Base-by-base conservation (phyloP, 2,329 filamentous ascomycete genomes). In the Xylaria sp. region DNA sequence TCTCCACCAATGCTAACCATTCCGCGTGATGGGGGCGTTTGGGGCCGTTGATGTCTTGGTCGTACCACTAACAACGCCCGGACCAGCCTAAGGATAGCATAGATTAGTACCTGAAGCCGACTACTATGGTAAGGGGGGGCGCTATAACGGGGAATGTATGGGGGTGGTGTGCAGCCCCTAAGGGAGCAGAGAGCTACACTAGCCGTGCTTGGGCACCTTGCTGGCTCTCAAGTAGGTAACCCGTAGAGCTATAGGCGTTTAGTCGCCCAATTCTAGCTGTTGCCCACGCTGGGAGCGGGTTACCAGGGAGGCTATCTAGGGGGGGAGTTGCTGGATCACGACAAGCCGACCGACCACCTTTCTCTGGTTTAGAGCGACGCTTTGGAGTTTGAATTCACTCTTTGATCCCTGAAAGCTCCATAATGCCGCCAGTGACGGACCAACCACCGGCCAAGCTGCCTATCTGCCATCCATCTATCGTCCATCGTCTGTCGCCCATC, bases 341-440 rank as follows among this genome's bases (percentile, higher is more conserved):
- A 44, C 52, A 23, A 47, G 54, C 43, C 17, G n/a, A 56, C 54
- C 54, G 44, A 56, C 54, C 54, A 43, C 33, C 33, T 41, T 31
- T 55, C 23, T 47, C 40, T 29, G 11, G 31, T 7, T 35, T 7
- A 35, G 55, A 43, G 38, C 41, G 31, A 46, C 58, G 35, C 38
- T 47, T 31, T 49, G 19, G 13, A 33, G 31, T 19, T 52, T 57
- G 31, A 33, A 58, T 48, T 38, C 49, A 21, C 47, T 57, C 54
- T 62, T 60, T 60, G 57, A 60, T 54, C 57, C 57, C 29, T 35
- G 27, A 25, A 49, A 49, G 49, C 43, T 48, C 44, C 49, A 55
- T 48, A 49, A 23, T 8, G n/a, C 35, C 23, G 41, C 35, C 35
- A 49, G 4, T 33, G 19, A 49, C 49, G 49, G 54, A 19, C 27